Conservation (phyloP, 106 monocot genomes). For the Cymbidium sinense region DNA sequence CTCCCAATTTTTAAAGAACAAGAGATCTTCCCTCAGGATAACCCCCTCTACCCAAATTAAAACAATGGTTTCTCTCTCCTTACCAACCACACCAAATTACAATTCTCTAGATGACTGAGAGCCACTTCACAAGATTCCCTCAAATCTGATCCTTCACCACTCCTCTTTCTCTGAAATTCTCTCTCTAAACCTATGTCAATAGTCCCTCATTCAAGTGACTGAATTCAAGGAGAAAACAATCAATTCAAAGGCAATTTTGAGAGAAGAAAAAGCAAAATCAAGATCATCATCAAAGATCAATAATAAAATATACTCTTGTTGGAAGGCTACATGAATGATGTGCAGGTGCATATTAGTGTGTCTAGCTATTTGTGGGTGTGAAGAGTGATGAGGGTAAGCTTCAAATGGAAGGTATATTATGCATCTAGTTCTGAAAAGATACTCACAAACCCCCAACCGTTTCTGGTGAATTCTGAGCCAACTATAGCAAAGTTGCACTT, state of each 20-base stretch:
- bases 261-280: neutral
- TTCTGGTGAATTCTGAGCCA: conserved; percentile 77
- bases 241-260: neutral
- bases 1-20: too few relatives aligned
- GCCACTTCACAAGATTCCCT: too few relatives aligned
- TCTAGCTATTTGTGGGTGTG: too few relatives aligned
- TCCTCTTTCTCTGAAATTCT: too few relatives aligned
- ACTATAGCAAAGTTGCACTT: conserved; percentile 50
- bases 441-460: conserved; percentile 94
- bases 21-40: too few relatives aligned
- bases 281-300: neutral
- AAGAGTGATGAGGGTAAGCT: neutral
- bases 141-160: too few relatives aligned
- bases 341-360: neutral
- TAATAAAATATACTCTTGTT: neutral
- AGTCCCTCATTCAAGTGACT: neutral
- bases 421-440: neutral
- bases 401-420: neutral
- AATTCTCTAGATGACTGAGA: too few relatives aligned
- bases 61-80: too few relatives aligned
- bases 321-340: neutral
- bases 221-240: neutral
- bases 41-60: too few relatives aligned
- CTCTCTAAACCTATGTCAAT: too few relatives aligned
- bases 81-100: too few relatives aligned